Percentiles rank a stretch among this genome's conserved stretches.
These are phyloP conservation scores for Boeremia exigua DNA, from an alignment of 2,329 filamentous ascomycete species.

Conservation along the genomic window DNA sequence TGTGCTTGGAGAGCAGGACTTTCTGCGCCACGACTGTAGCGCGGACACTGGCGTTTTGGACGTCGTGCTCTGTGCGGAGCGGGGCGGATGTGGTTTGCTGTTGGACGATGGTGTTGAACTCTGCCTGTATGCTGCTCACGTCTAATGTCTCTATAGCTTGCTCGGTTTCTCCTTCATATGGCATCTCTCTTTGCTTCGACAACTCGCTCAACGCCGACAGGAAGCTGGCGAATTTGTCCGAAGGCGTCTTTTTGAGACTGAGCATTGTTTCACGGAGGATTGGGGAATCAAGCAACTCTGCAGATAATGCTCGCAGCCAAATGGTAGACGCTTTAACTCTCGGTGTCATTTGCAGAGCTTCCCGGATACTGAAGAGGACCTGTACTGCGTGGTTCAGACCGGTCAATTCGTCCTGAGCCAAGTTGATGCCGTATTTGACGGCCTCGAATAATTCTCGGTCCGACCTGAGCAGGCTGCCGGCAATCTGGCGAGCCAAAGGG, in stretches of 20 bases:
- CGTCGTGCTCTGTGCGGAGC: constrained; percentile 77
- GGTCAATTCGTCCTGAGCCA: constrained; percentile 48
- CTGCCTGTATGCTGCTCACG: constrained; percentile 32
- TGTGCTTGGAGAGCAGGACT: constrained; percentile 78
- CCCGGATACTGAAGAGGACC: constrained; percentile 47
- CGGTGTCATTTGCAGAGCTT: constrained; percentile 45
- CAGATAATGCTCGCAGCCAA: constrained; percentile 67
- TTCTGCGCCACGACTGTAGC: constrained; percentile 83
- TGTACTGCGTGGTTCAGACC: constrained; percentile 48
- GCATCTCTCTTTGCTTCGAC: background rate
- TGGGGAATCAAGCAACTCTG: constrained; percentile 60
- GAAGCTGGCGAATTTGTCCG: constrained; percentile 58
- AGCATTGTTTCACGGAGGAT: constrained; percentile 62
- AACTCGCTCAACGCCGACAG: constrained; percentile 42
- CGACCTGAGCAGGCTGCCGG: constrained; percentile 65
- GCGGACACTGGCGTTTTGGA: constrained; percentile 71
- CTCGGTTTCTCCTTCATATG: constrained; percentile 8
- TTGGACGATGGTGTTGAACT: constrained; percentile 42
- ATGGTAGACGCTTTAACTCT: constrained; percentile 53
- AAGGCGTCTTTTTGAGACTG: constrained; percentile 65
- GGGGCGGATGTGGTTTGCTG: constrained; percentile 32
- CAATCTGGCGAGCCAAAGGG: constrained; percentile 44
- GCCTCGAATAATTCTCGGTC: constrained; percentile 61
- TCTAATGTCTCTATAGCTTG: constrained; percentile 30
- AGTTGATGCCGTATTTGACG: constrained; percentile 27